Percentiles rank a stretch among this genome's conserved stretches.
Evolutionary conservation across 768 basidiomycete species (phyloP).

Genomic region (Sistotremastrum suecicum): DNA sequence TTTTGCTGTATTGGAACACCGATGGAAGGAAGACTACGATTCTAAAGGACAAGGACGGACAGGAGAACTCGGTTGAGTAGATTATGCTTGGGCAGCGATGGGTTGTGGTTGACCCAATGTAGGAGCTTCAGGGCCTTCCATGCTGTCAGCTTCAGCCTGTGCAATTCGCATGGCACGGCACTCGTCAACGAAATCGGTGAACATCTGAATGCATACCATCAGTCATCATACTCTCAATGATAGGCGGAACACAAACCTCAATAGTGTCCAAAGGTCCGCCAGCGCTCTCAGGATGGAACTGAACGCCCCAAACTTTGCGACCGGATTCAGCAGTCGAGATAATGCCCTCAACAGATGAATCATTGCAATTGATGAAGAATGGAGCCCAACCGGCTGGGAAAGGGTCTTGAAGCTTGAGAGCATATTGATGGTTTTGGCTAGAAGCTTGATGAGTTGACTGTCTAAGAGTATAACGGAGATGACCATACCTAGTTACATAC

Average conservation of each 20-base stretch:
- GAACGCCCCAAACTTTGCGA: conserved; percentile 92
- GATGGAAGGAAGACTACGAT: no score
- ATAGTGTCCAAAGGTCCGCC: conserved; percentile 99
- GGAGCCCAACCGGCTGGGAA: conserved; percentile 98
- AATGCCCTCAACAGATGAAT: conserved; percentile 97
- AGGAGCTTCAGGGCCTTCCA: neutral
- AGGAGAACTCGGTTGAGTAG: no score
- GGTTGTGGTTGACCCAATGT: no score
- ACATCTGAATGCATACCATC: conserved; percentile 46
- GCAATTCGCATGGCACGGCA: conserved; percentile 37
- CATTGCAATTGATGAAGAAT: conserved; percentile 99
- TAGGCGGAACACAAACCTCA: conserved; percentile 39
- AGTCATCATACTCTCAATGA: conserved; percentile 1
- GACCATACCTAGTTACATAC: conserved; percentile 80
- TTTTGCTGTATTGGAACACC: no score
- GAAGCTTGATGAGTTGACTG: neutral
- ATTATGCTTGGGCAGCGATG: no score
- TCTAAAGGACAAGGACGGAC: no score
- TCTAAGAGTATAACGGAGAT: conserved; percentile 4
- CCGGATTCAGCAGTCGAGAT: conserved; percentile 85
- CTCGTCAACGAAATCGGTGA: conserved; percentile 78
- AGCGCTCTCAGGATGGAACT: conserved; percentile 98
- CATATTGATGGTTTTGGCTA: conserved; percentile 97
- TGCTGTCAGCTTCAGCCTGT: conserved; percentile 24
- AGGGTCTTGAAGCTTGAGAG: conserved; percentile 83